phyloP scores from a whole-genome alignment of 805 yeast species.

The Diddensiella caesifluorescens region DNA sequence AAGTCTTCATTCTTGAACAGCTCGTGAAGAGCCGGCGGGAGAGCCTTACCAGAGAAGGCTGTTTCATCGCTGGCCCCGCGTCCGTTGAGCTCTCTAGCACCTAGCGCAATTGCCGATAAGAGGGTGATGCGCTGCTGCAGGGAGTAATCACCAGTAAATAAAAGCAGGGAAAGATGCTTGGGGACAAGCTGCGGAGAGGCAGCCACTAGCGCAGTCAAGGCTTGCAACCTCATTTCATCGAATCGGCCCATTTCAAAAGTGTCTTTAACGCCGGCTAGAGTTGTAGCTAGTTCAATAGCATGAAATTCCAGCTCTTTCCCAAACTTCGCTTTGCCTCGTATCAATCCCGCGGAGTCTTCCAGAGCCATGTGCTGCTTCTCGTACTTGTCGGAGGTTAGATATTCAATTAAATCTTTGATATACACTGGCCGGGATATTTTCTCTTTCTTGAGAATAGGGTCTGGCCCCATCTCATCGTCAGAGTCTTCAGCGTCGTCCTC shows the following conservation, averaged over 20 bases:
- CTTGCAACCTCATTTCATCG: conserved; percentile 58
- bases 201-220: conserved; percentile 59
- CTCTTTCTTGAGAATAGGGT: conserved; percentile 38
- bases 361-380: conserved; percentile 49
- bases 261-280: conserved; percentile 51
- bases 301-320: conserved; percentile 59
- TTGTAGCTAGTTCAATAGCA: conserved; percentile 47
- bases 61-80: conserved; percentile 46
- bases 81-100: conserved; percentile 70
- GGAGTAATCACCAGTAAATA: conserved; percentile 71
- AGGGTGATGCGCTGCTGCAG: conserved; percentile 70
- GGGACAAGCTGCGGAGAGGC: conserved; percentile 42
- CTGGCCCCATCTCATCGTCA: conserved; percentile 25
- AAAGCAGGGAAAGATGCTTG: conserved; percentile 36
- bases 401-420: conserved; percentile 62
- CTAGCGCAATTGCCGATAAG: conserved; percentile 60
- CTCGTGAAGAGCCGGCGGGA: conserved; percentile 46
- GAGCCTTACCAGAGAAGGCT: conserved; percentile 36
- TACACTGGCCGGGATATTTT: conserved; percentile 54
- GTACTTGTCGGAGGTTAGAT: conserved; percentile 44
- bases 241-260: conserved; percentile 52
- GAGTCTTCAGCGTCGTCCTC: conserved; percentile 44
- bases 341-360: conserved; percentile 49
- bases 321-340: conserved; percentile 56
- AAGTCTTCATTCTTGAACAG: conserved; percentile 31